Evolutionary conservation across 148 eudicot species (phyloP).

Genomic region (Linanthus parryae): DNA sequence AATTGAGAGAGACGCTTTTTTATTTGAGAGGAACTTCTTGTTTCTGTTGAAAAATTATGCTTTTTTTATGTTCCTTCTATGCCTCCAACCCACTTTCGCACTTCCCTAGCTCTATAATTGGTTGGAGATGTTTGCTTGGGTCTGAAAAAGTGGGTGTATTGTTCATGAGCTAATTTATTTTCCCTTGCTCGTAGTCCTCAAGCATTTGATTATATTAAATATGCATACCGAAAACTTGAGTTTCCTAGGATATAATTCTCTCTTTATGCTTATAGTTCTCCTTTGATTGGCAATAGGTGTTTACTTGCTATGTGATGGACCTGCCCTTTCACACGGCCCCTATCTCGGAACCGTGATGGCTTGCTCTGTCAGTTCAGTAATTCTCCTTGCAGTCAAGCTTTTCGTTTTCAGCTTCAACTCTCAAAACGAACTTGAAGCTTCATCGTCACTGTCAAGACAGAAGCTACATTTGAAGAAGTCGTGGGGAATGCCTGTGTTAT

Average conservation of each 20-base stretch:
- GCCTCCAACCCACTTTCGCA: too few relatives aligned
- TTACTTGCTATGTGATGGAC: slow-evolving; percentile 74
- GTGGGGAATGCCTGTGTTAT: slow-evolving; percentile 99
- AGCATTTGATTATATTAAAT: too few relatives aligned
- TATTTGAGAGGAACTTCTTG: too few relatives aligned
- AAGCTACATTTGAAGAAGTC: slow-evolving; percentile 86
- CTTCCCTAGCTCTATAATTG: too few relatives aligned
- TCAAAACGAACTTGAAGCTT: slow-evolving; percentile 77
- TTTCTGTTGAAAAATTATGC: too few relatives aligned
- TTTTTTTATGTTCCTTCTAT: too few relatives aligned
- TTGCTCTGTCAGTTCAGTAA: slow-evolving; percentile 63
- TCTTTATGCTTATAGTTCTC: slow-evolving; percentile 1
- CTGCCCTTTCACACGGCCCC: slow-evolving; percentile 88
- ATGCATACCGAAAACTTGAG: too few relatives aligned
- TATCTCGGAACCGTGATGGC: slow-evolving; percentile 82
- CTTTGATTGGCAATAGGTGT: slow-evolving; percentile 48
- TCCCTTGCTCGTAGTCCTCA: too few relatives aligned
- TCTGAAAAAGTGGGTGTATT: too few relatives aligned
- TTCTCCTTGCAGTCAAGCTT: slow-evolving; percentile 81
- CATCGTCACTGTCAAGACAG: slow-evolving; percentile 57
- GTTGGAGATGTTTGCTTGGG: too few relatives aligned
- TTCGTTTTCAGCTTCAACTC: slow-evolving; percentile 83
- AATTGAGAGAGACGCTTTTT: too few relatives aligned
- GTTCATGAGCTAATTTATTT: too few relatives aligned
- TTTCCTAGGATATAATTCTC: not conserved